Percentiles rank a stretch among this genome's conserved stretches.
Conservation (phyloP, 2,329 filamentous ascomycete species). For the Paraphaeosphaeria minitans region DNA sequence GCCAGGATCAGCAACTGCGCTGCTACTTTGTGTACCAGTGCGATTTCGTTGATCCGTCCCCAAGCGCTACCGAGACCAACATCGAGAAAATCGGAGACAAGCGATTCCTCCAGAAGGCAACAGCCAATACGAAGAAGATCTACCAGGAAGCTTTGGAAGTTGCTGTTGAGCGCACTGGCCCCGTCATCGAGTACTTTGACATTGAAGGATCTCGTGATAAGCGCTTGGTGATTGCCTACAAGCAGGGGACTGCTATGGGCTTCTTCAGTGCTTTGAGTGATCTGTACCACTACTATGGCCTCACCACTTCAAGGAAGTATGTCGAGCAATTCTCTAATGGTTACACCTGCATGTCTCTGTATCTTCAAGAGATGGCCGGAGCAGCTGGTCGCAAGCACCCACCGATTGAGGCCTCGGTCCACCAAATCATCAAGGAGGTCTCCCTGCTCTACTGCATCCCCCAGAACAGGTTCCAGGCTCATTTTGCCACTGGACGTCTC, state of each 20-base stretch:
- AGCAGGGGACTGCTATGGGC: conserved; percentile 86
- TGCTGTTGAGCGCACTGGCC: conserved; percentile 82
- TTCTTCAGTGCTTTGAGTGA: conserved; percentile 95
- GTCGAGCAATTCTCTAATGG: conserved; percentile 98
- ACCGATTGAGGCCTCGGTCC: conserved; percentile 90
- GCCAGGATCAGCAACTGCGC: conserved; percentile 80
- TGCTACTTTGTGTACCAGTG: conserved; percentile 99
- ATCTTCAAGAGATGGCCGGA: conserved; percentile 73
- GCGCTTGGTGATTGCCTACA: conserved; percentile 91
- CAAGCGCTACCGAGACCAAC: conserved; percentile 77
- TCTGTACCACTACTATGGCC: conserved; percentile 97
- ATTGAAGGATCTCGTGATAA: conserved; percentile 91
- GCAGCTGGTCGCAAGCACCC: conserved; percentile 61
- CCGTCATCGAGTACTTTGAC: conserved; percentile 97
- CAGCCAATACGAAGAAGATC: conserved; percentile 90
- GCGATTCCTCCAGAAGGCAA: conserved; percentile 94
- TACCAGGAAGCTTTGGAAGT: conserved; percentile 93
- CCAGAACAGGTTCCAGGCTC: conserved; percentile 90
- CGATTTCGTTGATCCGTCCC: conserved; percentile 79
- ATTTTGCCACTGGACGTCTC: conserved; percentile 84
- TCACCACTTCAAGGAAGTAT: conserved; percentile 96
- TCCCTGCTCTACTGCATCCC: conserved; percentile 97
- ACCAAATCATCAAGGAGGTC: conserved; percentile 98
- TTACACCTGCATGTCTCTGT: conserved; percentile 95
- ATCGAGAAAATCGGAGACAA: conserved; percentile 91